These are phyloP conservation scores for Emmonsiellopsis sp. DNA, from an alignment of 2,329 filamentous ascomycete species.

Conservation along the genomic window DNA sequence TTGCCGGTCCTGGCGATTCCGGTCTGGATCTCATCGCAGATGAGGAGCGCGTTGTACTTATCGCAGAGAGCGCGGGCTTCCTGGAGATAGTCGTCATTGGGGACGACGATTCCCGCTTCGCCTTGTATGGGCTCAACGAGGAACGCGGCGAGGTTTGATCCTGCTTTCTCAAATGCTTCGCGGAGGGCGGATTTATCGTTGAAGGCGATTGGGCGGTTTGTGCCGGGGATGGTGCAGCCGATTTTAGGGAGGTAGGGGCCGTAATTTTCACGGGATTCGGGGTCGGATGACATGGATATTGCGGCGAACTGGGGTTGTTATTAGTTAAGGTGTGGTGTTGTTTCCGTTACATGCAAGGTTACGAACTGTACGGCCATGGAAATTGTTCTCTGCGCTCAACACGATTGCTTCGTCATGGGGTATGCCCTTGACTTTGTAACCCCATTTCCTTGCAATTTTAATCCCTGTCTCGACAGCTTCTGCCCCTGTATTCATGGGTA, in stretches of 20 bases:
- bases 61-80: conserved; percentile 78
- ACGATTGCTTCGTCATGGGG: conserved; percentile 74
- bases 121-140: conserved; percentile 96
- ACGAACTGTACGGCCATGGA: conserved; percentile 75
- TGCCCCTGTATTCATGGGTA: conserved; percentile 97
- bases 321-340: conserved; percentile 12
- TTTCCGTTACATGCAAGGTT: neutral
- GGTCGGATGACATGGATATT: conserved; percentile 89
- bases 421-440: conserved; percentile 91
- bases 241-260: conserved; percentile 89
- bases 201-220: conserved; percentile 70
- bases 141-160: conserved; percentile 80
- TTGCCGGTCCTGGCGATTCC: conserved; percentile 91
- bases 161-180: conserved; percentile 67
- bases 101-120: conserved; percentile 92
- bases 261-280: conserved; percentile 93
- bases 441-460: conserved; percentile 96
- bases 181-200: conserved; percentile 76
- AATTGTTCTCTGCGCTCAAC: conserved; percentile 81
- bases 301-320: conserved; percentile 62
- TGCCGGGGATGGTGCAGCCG: conserved; percentile 65
- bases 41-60: conserved; percentile 89
- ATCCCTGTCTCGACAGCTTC: conserved; percentile 93
- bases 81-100: conserved; percentile 76
- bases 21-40: conserved; percentile 98